A percentile compares a stretch with the other conserved stretches of the same genome.
phyloP scores from a whole-genome alignment of 2,329 filamentous ascomycete genomes.

The Fusarium keratoplasticum region DNA sequence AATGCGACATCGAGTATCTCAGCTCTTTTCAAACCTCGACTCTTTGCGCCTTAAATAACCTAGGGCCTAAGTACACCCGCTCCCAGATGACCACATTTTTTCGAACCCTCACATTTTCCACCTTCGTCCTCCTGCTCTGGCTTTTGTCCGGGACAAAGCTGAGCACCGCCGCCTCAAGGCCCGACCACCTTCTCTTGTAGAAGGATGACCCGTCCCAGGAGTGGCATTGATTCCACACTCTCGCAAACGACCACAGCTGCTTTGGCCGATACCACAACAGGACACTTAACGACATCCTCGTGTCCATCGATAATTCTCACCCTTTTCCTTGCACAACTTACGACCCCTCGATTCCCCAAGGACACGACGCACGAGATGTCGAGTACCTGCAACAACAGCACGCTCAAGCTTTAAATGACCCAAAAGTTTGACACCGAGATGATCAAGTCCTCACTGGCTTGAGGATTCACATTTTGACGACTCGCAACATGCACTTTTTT shows the following conservation, averaged over 20 bases:
- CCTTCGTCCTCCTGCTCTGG: conserved; percentile 58
- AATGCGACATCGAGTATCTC: conserved; percentile 71
- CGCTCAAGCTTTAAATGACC: neutral
- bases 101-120: conserved; percentile 57
- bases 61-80: conserved; percentile 29
- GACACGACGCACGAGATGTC: neutral
- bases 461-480: conserved; percentile 26
- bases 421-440: conserved; percentile 14
- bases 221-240: neutral
- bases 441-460: conserved; percentile 19
- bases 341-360: conserved; percentile 10
- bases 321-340: conserved; percentile 14
- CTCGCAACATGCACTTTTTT: conserved; percentile 42
- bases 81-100: conserved; percentile 53
- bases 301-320: neutral
- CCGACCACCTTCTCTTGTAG: conserved; percentile 29
- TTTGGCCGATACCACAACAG: neutral
- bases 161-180: conserved; percentile 13
- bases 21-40: conserved; percentile 59
- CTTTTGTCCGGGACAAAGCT: conserved; percentile 52
- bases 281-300: neutral
- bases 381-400: conserved; percentile 1
- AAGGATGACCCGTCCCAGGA: neutral
- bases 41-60: conserved; percentile 40
- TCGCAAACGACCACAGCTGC: conserved; percentile 1